Percentiles rank a stretch among this genome's conserved stretches.
These are phyloP conservation scores for Pinus taeda DNA, from an alignment of 75 land plant species.

Conservation along the genomic window DNA sequence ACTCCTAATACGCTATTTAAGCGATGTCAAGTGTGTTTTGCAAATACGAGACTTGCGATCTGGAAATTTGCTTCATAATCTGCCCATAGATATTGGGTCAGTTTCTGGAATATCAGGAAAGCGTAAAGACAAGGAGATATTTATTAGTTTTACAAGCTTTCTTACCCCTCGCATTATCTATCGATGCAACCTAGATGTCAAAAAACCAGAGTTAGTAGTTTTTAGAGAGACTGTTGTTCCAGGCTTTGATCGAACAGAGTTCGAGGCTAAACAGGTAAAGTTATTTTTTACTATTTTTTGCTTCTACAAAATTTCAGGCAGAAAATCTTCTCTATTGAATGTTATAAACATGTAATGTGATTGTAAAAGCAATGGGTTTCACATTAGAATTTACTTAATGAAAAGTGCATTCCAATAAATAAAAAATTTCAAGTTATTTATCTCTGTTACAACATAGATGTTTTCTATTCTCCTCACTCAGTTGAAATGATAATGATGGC, in stretches of 20 bases:
- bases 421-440: no score
- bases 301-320: conserved; percentile 4
- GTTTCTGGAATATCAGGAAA: conserved; percentile 67
- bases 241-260: conserved; percentile 73
- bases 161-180: conserved; percentile 87
- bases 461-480: no score
- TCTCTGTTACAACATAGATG: no score
- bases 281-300: neutral
- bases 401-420: no score
- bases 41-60: conserved; percentile 73
- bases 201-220: conserved; percentile 58
- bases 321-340: no score
- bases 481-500: no score
- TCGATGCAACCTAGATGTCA: conserved; percentile 55
- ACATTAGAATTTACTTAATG: no score
- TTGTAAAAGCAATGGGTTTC: no score
- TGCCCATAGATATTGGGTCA: conserved; percentile 94
- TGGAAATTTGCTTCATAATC: conserved; percentile 51
- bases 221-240: conserved; percentile 71
- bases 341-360: no score
- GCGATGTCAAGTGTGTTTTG: conserved; percentile 85
- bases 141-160: conserved; percentile 81
- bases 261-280: conserved; percentile 72
- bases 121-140: conserved; percentile 66
- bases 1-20: conserved; percentile 70